A percentile compares a stretch with the other conserved stretches of the same genome.
Evolutionary conservation across 176 grass and related monocot genomes (phyloP).

Genomic region (Otatea glauca): DNA sequence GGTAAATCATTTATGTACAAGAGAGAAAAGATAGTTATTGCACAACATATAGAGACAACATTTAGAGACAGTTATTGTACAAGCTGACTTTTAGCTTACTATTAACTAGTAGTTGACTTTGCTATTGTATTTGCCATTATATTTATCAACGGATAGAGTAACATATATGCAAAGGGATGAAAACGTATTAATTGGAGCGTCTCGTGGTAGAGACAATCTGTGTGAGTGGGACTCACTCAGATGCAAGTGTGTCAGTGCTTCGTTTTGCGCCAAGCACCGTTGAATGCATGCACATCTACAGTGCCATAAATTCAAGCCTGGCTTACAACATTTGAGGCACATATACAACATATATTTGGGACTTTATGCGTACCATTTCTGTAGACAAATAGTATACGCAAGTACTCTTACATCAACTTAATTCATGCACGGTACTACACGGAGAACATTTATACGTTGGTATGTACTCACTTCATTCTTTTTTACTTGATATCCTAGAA

Average conservation of each 20-base stretch:
- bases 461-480: background rate
- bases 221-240: constrained; percentile 18
- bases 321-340: background rate
- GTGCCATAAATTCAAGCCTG: background rate
- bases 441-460: background rate
- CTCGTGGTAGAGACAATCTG: background rate
- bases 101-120: no score
- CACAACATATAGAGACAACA: no score
- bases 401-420: background rate
- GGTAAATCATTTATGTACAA: no score
- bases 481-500: no score
- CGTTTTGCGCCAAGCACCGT: no score
- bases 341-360: no score
- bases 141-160: no score
- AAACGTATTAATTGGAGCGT: constrained; percentile 21
- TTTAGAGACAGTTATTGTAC: no score
- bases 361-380: background rate
- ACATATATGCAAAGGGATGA: background rate
- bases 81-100: no score
- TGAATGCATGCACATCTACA: background rate
- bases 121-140: no score
- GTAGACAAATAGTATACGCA: background rate
- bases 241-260: background rate
- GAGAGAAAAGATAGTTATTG: no score
- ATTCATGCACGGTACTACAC: background rate